Conservation (phyloP, 257 asterid genomes). For the Lavandula angustifolia region DNA sequence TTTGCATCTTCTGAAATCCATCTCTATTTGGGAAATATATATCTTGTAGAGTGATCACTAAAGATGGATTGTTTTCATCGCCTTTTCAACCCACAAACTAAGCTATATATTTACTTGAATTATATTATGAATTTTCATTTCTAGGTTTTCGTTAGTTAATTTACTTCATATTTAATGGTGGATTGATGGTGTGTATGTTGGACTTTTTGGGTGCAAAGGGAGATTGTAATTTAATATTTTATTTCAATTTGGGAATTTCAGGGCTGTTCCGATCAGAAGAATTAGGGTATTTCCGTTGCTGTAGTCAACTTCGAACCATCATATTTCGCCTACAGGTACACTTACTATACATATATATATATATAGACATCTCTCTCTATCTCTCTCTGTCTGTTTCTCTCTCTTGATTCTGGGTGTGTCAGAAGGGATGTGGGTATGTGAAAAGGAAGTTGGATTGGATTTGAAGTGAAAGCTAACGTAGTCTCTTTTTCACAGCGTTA, state of each 20-base stretch:
- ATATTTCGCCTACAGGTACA: constrained; percentile 24
- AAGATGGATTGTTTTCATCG: constrained; percentile 1
- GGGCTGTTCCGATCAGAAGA: constrained; percentile 40
- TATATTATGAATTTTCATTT: background rate
- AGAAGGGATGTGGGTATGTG: background rate
- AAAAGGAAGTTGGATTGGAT: constrained; percentile 30
- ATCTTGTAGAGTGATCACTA: constrained; percentile 20
- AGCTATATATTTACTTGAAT: background rate
- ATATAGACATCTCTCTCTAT: background rate
- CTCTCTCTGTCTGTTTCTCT: constrained; percentile 19
- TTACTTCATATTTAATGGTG: background rate
- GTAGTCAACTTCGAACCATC: constrained; percentile 19
- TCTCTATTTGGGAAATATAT: constrained; percentile 28
- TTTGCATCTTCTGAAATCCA: constrained; percentile 20
- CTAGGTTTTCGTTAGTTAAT: background rate
- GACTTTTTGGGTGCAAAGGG: constrained; percentile 41
- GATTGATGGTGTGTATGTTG: constrained; percentile 32
- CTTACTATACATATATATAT: background rate
- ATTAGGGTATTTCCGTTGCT: constrained; percentile 27
- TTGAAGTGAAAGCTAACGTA: constrained; percentile 39
- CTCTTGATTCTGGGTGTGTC: constrained; percentile 16
- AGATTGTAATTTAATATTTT: background rate
- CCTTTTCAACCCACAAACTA: background rate
- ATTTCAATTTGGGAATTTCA: constrained; percentile 33
- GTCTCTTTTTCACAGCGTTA: constrained; percentile 29